A percentile compares a stretch with the other conserved stretches of the same genome.
Conservation (phyloP, 106 monocot genomes). For the Narthecium ossifragum region DNA sequence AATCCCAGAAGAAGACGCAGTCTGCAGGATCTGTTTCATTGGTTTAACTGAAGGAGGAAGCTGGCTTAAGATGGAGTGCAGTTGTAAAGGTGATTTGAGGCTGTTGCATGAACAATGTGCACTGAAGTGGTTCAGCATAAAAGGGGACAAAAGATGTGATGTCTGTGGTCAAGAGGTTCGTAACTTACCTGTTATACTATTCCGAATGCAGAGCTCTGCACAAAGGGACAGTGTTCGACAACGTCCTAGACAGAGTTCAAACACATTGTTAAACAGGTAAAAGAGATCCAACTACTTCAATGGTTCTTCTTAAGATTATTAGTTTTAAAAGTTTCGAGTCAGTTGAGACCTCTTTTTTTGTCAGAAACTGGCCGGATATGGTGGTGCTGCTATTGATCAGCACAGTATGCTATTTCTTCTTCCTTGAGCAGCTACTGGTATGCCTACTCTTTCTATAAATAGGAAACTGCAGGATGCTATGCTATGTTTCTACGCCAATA, state of each 20-base stretch:
- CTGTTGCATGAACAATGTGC: conserved; percentile 54
- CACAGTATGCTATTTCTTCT: conserved; percentile 57
- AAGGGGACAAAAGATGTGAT: conserved; percentile 45
- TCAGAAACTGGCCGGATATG: conserved; percentile 32
- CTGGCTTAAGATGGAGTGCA: conserved; percentile 53
- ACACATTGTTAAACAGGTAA: conserved; percentile 13
- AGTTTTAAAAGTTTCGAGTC: neutral
- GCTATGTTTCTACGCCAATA: too few relatives aligned
- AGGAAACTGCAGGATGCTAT: too few relatives aligned
- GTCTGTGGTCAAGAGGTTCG: conserved; percentile 46
- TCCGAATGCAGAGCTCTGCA: conserved; percentile 27
- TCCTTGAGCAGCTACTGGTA: conserved; percentile 56
- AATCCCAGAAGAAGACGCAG: conserved; percentile 48
- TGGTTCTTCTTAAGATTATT: neutral
- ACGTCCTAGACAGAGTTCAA: conserved; percentile 9
- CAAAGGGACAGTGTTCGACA: conserved; percentile 12
- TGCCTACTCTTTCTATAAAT: neutral
- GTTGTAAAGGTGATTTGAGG: conserved; percentile 45
- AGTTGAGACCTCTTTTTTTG: neutral
- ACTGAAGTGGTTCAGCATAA: conserved; percentile 52
- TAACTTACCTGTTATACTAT: conserved; percentile 48
- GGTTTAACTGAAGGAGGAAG: conserved; percentile 38
- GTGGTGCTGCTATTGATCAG: conserved; percentile 39
- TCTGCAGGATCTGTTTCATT: conserved; percentile 36
- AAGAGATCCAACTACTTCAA: too few relatives aligned